A percentile compares a stretch with the other conserved stretches of the same genome.
Evolutionary conservation across 192 early-diverging fungal genomes (phyloP).

Genomic region (Irineochytrium annulatum): DNA sequence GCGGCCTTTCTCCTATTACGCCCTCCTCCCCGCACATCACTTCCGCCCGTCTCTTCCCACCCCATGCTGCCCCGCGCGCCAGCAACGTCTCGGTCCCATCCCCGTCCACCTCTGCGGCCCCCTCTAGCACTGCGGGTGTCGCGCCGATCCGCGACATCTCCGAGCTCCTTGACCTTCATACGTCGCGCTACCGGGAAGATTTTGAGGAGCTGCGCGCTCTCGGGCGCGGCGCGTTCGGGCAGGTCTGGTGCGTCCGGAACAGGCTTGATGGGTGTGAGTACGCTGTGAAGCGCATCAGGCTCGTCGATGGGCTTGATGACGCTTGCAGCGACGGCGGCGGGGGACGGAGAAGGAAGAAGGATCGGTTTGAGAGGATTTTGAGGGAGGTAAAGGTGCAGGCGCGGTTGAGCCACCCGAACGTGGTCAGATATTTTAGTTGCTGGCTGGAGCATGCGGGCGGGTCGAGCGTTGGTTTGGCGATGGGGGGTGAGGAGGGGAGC

Average conservation of each 20-base stretch:
- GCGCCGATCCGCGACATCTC: slow-evolving; percentile 32
- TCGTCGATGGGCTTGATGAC: slow-evolving; percentile 27
- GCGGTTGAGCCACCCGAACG: slow-evolving; percentile 78
- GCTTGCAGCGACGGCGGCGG: neutral
- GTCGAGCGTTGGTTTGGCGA: slow-evolving; percentile 6
- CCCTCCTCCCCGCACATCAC: no score
- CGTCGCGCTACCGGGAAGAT: slow-evolving; percentile 75
- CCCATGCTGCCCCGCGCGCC: neutral
- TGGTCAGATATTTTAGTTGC: slow-evolving; percentile 87
- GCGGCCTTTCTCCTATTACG: no score
- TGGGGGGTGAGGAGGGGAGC: slow-evolving; percentile 7
- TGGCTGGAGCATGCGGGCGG: slow-evolving; percentile 78
- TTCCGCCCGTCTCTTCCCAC: no score
- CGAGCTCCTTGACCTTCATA: slow-evolving; percentile 53
- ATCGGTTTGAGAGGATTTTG: slow-evolving; percentile 59
- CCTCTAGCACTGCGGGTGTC: neutral
- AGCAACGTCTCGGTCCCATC: no score
- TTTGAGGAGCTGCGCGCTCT: slow-evolving; percentile 73
- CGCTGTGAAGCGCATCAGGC: slow-evolving; percentile 82
- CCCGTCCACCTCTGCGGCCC: neutral
- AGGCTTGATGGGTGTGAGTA: slow-evolving; percentile 85
- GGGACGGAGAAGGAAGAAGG: neutral
- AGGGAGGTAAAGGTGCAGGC: slow-evolving; percentile 90
- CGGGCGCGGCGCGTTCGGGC: slow-evolving; percentile 91
- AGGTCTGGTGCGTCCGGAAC: slow-evolving; percentile 77